A percentile compares a stretch with the other conserved stretches of the same genome.
Conservation (phyloP, 179 eudicot genomes). For the Sideroxylon spinosum region DNA sequence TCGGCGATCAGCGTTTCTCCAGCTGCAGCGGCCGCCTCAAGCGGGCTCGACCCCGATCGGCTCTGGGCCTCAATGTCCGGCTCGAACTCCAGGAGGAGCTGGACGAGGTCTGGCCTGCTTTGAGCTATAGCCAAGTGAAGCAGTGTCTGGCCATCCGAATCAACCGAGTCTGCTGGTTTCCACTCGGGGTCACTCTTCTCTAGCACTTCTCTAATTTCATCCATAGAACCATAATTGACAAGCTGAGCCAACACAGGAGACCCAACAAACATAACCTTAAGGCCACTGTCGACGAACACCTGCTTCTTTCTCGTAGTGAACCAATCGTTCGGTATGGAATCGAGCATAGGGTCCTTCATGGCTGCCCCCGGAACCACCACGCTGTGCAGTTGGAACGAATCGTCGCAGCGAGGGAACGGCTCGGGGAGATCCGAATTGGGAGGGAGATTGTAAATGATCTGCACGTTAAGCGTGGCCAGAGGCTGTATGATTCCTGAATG, state of each 20-base stretch:
- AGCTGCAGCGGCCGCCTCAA: constrained; percentile 37
- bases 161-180: constrained; percentile 39
- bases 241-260: constrained; percentile 35
- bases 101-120: constrained; percentile 39
- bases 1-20: constrained; percentile 45
- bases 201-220: constrained; percentile 42
- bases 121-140: constrained; percentile 47
- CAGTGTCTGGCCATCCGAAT: constrained; percentile 36
- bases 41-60: constrained; percentile 37
- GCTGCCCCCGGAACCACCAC: constrained; percentile 50
- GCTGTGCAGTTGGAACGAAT: constrained; percentile 43
- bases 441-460: constrained; percentile 34
- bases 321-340: constrained; percentile 44
- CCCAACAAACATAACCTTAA: constrained; percentile 44
- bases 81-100: constrained; percentile 39
- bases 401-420: constrained; percentile 34
- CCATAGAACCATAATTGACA: constrained; percentile 33
- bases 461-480: constrained; percentile 27
- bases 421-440: constrained; percentile 33
- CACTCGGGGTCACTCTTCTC: constrained; percentile 43
- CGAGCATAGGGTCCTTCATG: constrained; percentile 27
- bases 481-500: constrained; percentile 46
- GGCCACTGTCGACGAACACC: constrained; percentile 44
- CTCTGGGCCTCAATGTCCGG: constrained; percentile 30
- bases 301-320: constrained; percentile 50